Conservation (phyloP, 345 rosid species). For the Balakata baccata region DNA sequence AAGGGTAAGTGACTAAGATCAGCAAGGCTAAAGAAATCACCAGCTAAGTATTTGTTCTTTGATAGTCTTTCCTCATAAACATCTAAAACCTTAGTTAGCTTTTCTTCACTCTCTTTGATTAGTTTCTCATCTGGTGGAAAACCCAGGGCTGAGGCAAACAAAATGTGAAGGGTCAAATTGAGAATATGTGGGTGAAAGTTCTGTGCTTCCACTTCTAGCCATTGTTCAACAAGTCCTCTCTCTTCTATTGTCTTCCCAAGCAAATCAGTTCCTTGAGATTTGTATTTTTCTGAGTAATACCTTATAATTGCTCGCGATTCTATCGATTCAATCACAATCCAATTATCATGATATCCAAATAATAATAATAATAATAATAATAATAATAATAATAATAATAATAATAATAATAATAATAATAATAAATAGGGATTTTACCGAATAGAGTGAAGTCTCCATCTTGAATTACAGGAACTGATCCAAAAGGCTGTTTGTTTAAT, state of each 20-base stretch:
- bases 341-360: neutral
- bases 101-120: slow-evolving; percentile 58
- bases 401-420: no score
- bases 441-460: slow-evolving; percentile 65
- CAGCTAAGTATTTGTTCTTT: slow-evolving; percentile 57
- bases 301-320: slow-evolving; percentile 73
- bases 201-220: slow-evolving; percentile 64
- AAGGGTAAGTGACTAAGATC: slow-evolving; percentile 63
- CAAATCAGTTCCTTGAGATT: slow-evolving; percentile 41
- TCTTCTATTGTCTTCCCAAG: slow-evolving; percentile 42
- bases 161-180: slow-evolving; percentile 36
- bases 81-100: slow-evolving; percentile 50
- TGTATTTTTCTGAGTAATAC: slow-evolving; percentile 64
- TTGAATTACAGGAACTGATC: slow-evolving; percentile 56
- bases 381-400: no score
- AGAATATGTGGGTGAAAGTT: slow-evolving; percentile 48
- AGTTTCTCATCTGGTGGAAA: slow-evolving; percentile 39
- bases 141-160: slow-evolving; percentile 46
- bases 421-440: slow-evolving; percentile 34
- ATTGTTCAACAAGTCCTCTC: slow-evolving; percentile 61
- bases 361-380: neutral
- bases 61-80: slow-evolving; percentile 62
- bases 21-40: slow-evolving; percentile 66
- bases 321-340: slow-evolving; percentile 13
- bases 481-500: slow-evolving; percentile 58